Conservation (phyloP, 2,329 filamentous ascomycete species). For the Fusarium drepaniforme region DNA sequence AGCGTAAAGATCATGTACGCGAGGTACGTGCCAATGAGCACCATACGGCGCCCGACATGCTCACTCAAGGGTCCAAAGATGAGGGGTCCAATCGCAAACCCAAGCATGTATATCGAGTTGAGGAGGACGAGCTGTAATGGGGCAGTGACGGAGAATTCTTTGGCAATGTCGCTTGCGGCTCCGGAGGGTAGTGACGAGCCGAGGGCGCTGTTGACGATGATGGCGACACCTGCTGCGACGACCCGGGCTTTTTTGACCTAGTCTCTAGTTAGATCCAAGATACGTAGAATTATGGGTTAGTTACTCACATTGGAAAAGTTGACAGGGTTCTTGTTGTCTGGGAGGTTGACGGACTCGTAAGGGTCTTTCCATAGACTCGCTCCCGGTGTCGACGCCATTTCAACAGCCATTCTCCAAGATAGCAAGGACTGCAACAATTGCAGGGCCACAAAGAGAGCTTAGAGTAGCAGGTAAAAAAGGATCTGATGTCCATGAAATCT, state of each 20-base stretch:
- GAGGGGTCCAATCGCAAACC: conserved; percentile 49
- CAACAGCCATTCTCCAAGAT: not conserved
- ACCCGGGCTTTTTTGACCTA: not conserved
- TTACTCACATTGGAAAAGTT: not conserved
- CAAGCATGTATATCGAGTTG: not conserved
- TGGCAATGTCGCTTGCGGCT: not conserved
- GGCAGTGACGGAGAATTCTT: not conserved
- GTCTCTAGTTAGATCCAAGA: not conserved
- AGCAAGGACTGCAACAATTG: not conserved
- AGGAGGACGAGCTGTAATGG: not conserved
- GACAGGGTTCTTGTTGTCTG: not conserved
- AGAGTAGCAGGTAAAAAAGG: not conserved
- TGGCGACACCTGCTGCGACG: not conserved
- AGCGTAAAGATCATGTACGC: conserved; percentile 54
- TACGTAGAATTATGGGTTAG: not conserved
- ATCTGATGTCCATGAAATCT: not conserved
- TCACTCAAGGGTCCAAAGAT: conserved; percentile 58
- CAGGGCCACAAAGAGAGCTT: not conserved
- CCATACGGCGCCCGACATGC: conserved; percentile 51
- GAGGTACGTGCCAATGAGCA: conserved; percentile 63
- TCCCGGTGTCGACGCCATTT: not conserved
- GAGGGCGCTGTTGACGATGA: not conserved
- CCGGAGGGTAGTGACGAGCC: not conserved
- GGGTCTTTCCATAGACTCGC: not conserved
- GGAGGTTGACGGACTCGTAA: not conserved